Conservation (phyloP, 352 stramenopile species). For the Hyaloperonospora brassicae region DNA sequence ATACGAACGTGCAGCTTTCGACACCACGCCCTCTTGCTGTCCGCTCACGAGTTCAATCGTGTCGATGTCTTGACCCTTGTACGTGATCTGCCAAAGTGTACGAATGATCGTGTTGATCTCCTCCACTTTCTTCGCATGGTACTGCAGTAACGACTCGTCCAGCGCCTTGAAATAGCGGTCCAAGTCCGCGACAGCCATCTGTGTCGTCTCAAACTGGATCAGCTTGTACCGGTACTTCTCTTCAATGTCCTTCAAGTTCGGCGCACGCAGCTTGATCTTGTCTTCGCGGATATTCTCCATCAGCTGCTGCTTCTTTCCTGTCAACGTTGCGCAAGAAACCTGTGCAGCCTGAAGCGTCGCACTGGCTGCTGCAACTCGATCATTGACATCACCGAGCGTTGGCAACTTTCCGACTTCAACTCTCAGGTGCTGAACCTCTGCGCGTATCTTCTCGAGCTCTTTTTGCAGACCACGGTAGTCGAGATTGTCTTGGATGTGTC, state of each 20-base stretch:
- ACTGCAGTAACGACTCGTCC: constrained; percentile 94
- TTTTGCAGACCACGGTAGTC: constrained; percentile 52
- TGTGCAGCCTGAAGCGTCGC: constrained; percentile 21
- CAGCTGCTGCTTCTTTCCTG: constrained; percentile 49
- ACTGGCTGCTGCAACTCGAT: constrained; percentile 33
- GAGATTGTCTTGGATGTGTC: constrained; percentile 71
- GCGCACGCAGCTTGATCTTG: constrained; percentile 43
- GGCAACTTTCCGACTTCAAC: constrained; percentile 49
- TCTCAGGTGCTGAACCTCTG: constrained; percentile 30
- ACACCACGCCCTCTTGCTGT: constrained; percentile 64
- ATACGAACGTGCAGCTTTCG: constrained; percentile 83
- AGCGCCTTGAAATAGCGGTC: constrained; percentile 95
- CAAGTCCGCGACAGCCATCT: constrained; percentile 93
- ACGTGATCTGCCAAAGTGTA: constrained; percentile 97
- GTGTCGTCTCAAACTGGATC: constrained; percentile 94
- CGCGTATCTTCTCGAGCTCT: constrained; percentile 36
- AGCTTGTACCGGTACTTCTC: constrained; percentile 90
- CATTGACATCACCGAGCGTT: constrained; percentile 37
- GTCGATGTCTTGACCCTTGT: constrained; percentile 99
- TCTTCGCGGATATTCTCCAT: constrained; percentile 49
- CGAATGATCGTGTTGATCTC: constrained; percentile 99
- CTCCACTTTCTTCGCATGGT: constrained; percentile 97
- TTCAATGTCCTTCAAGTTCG: constrained; percentile 90
- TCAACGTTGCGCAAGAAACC: constrained; percentile 32
- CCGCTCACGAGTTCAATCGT: constrained; percentile 97